A percentile compares a stretch with the other conserved stretches of the same genome.
Evolutionary conservation across 2,329 filamentous ascomycete species (phyloP).

Genomic region (Diaporthe sp.): DNA sequence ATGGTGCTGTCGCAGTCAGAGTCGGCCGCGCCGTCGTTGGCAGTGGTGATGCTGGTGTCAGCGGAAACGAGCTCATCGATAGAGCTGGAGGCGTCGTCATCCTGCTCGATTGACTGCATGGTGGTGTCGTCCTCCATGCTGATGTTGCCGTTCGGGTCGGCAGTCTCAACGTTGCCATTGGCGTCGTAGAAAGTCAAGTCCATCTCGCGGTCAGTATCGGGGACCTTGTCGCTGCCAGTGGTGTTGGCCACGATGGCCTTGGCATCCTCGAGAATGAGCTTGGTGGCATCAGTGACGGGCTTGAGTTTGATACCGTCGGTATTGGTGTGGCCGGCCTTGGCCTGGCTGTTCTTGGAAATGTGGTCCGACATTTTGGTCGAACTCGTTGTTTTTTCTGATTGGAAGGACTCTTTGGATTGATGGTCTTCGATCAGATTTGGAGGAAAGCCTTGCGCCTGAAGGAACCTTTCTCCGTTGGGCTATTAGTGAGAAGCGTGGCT

Average conservation of each 20-base stretch:
- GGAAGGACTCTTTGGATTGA: neutral
- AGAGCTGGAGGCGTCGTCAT: neutral
- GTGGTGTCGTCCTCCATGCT: slow-evolving; percentile 8
- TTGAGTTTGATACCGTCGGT: slow-evolving; percentile 21
- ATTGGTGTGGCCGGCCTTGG: neutral
- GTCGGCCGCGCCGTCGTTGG: neutral
- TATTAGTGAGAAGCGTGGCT: slow-evolving; percentile 1
- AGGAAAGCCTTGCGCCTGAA: slow-evolving; percentile 24
- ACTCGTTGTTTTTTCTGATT: neutral
- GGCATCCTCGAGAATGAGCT: neutral
- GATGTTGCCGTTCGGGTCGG: slow-evolving; percentile 8
- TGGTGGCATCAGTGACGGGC: neutral
- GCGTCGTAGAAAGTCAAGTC: slow-evolving; percentile 13
- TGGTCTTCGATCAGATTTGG: neutral
- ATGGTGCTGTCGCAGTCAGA: neutral
- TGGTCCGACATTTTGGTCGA: slow-evolving; percentile 18
- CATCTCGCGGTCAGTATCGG: neutral
- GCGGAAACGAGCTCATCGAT: neutral
- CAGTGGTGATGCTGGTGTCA: slow-evolving; percentile 1
- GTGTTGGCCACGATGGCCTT: neutral
- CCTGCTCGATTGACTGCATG: neutral
- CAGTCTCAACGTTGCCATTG: slow-evolving; percentile 19
- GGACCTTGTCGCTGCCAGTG: neutral
- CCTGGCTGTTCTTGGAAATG: slow-evolving; percentile 15
- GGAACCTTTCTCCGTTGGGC: slow-evolving; percentile 17